Evolutionary conservation across 2,329 filamentous ascomycete genomes (phyloP).

Genomic region (Albophoma yamanashiensis): DNA sequence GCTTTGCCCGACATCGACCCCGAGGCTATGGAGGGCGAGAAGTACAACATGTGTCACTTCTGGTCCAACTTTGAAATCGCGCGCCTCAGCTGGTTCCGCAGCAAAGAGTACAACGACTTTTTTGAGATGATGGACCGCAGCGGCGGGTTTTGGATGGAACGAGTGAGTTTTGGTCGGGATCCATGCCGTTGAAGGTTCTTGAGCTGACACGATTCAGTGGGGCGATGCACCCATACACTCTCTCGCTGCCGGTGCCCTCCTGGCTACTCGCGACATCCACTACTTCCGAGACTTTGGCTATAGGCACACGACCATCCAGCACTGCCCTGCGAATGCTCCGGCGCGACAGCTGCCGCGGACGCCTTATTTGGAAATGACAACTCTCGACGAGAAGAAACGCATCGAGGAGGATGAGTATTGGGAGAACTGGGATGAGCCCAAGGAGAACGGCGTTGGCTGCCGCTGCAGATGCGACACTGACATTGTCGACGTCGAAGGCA

Average conservation of each 20-base stretch:
- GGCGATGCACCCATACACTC: constrained; percentile 98
- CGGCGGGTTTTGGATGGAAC: constrained; percentile 98
- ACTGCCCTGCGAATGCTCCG: constrained; percentile 93
- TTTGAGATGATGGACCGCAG: constrained; percentile 98
- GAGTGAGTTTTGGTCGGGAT: constrained; percentile 43
- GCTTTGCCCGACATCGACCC: constrained; percentile 73
- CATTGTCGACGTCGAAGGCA: constrained; percentile 94
- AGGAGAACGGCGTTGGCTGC: constrained; percentile 95
- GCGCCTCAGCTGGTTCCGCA: constrained; percentile 87
- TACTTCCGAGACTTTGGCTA: constrained; percentile 99
- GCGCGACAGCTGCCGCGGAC: constrained; percentile 71
- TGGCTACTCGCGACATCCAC: constrained; percentile 76
- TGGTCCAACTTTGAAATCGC: constrained; percentile 99
- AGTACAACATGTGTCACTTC: constrained; percentile 99
- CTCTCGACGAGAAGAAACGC: constrained; percentile 69
- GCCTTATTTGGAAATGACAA: constrained; percentile 75
- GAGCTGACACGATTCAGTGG: constrained; percentile 53
- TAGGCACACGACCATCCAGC: constrained; percentile 95
- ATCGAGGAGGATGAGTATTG: constrained; percentile 94
- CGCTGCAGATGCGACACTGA: constrained; percentile 95
- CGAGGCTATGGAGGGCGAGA: constrained; percentile 92
- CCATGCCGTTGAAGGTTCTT: neutral
- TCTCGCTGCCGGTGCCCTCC: constrained; percentile 80
- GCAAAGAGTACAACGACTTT: constrained; percentile 95
- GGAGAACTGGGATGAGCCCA: constrained; percentile 74